Evolutionary conservation across 352 stramenopile genomes (phyloP).

Genomic region (Phytopythium delawarense): DNA sequence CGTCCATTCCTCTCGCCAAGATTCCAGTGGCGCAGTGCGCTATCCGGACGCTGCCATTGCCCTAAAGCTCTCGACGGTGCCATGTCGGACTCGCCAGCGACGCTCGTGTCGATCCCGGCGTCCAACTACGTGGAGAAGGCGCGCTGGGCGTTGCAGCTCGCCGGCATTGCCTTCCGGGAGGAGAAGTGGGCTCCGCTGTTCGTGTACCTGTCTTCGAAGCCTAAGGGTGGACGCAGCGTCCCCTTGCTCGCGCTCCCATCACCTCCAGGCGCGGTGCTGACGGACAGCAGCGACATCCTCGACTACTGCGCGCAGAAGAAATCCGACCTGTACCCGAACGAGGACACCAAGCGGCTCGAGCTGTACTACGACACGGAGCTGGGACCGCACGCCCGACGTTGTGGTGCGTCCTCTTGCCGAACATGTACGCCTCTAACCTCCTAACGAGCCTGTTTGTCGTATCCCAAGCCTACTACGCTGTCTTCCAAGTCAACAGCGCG

Average conservation of each 20-base stretch:
- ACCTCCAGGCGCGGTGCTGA: conserved; percentile 16
- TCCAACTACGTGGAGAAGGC: conserved; percentile 67
- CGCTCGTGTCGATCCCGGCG: conserved; percentile 45
- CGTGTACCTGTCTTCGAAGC: conserved; percentile 33
- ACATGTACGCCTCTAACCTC: background rate
- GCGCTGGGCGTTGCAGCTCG: conserved; percentile 43
- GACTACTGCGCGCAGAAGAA: conserved; percentile 27
- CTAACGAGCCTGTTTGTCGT: background rate
- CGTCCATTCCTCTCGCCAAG: background rate
- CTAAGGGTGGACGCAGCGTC: conserved; percentile 38
- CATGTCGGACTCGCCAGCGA: conserved; percentile 2
- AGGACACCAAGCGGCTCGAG: conserved; percentile 34
- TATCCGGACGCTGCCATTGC: background rate
- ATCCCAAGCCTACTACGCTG: conserved; percentile 24
- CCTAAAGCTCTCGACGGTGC: background rate
- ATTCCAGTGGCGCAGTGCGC: background rate
- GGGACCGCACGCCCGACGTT: conserved; percentile 21
- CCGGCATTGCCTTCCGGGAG: conserved; percentile 38
- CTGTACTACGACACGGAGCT: conserved; percentile 35
- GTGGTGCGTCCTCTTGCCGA: conserved; percentile 9
- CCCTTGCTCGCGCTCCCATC: conserved; percentile 29
- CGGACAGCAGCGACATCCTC: conserved; percentile 41
- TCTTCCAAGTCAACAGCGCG: conserved; percentile 21
- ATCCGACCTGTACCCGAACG: conserved; percentile 32
- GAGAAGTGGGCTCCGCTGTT: conserved; percentile 43